A percentile compares a stretch with the other conserved stretches of the same genome.
phyloP scores from a whole-genome alignment of 257 asterid species.

The Pogostemon cablin region DNA sequence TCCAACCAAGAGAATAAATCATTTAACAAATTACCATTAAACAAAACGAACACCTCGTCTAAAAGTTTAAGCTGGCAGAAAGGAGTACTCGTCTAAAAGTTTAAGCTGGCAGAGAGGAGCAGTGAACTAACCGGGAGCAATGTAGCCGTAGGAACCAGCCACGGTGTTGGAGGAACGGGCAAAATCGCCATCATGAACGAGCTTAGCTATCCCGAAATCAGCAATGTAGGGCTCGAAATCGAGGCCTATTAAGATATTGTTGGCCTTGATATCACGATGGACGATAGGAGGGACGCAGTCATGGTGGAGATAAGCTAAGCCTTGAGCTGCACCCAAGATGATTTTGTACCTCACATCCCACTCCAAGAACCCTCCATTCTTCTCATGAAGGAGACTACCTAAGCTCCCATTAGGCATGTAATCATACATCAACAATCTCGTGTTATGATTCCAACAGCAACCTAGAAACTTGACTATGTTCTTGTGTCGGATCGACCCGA shows the following conservation, averaged over 20 bases:
- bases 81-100: no score
- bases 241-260: constrained; percentile 71
- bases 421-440: constrained; percentile 80
- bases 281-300: constrained; percentile 80
- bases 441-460: constrained; percentile 78
- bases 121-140: constrained; percentile 73
- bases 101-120: no score
- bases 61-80: no score
- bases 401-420: constrained; percentile 88
- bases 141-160: constrained; percentile 85
- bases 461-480: constrained; percentile 79
- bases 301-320: constrained; percentile 78
- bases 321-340: constrained; percentile 77
- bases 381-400: constrained; percentile 74
- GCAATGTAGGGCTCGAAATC: constrained; percentile 87
- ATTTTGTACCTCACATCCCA: constrained; percentile 78
- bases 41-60: no score
- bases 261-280: constrained; percentile 86
- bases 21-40: background rate
- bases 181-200: constrained; percentile 66
- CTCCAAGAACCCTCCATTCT: constrained; percentile 56
- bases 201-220: constrained; percentile 84
- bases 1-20: background rate
- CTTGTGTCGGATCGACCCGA: constrained; percentile 77
- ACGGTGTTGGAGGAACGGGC: constrained; percentile 78